These are phyloP conservation scores for Vigna trinervia DNA, from an alignment of 306 rosid species.

Conservation along the genomic window DNA sequence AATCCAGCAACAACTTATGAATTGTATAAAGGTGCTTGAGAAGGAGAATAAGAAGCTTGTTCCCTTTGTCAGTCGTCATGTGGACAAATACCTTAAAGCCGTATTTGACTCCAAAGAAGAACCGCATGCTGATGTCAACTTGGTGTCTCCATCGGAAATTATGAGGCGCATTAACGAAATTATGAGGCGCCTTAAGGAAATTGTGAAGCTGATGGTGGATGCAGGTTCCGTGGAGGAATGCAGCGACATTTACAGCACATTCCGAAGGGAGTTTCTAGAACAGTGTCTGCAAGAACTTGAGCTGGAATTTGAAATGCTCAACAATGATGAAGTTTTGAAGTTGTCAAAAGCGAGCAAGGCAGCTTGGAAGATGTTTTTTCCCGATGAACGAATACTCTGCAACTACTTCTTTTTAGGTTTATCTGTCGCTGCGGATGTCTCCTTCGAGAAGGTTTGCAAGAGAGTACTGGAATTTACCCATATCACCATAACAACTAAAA, in stretches of 20 bases:
- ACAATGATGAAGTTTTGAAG: background rate
- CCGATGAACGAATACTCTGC: too few species aligned
- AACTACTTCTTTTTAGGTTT: background rate
- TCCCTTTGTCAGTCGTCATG: background rate
- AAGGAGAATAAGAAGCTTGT: background rate
- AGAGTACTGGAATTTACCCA: background rate
- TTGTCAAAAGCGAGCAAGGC: background rate
- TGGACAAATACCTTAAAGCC: too few species aligned
- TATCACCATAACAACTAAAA: background rate
- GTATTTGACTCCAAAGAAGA: background rate
- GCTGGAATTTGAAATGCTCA: background rate
- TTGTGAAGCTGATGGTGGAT: background rate
- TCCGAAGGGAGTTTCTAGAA: background rate
- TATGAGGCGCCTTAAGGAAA: background rate
- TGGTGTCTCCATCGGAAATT: background rate
- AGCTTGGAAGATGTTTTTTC: too few species aligned
- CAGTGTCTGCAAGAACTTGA: background rate
- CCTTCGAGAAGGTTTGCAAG: background rate
- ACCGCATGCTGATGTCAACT: background rate
- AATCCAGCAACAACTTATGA: background rate
- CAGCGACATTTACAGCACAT: background rate
- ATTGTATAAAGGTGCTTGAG: background rate
- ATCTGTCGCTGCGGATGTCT: rapidly evolving
- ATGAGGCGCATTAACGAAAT: background rate
- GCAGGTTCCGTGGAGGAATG: background rate